Base-by-base conservation (phyloP, 495 filamentous ascomycete genomes). In the Entonaema liquescens region DNA sequence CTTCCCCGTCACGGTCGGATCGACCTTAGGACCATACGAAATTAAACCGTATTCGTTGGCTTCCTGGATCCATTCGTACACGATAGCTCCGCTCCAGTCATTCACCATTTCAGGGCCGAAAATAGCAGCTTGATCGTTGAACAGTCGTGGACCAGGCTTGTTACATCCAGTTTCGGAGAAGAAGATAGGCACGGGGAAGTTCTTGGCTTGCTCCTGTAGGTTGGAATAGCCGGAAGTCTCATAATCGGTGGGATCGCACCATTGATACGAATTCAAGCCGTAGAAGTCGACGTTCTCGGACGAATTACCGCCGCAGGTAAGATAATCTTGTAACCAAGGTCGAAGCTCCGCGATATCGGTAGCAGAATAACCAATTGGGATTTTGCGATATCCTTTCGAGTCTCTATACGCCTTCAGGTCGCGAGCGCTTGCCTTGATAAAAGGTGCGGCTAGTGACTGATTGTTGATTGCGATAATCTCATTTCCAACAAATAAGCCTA, bases 31-130 rank as follows among this genome's bases (percentile, higher is more conserved):
- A 9, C 91, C 93, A 76, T 97, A 97, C 44, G 85, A 90, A 76
- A 97, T 88, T 36, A 97, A 82, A 59, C 93, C 93, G 76, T 96
- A 97, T 73, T 93, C 79, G 77, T 96, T 97, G 50, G 86, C 82
- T 78, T 96, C 93, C 75, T 94, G 79, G 62, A 97, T 91, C 93
- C 93, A 97, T 78, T 97, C 93, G 79, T 97, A 97, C 68, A 95
- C 83, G 62, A 96, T 93, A 33, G 91, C 82, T 61, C 93, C 93
- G 28, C 90, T 93, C 92, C 93, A 97, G 60, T 89, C 86, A 59
- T 81, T 77, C 6, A 80, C 78, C 93, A 97, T 96, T 2, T 91
- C 76, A 1, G 77, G 57, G 52, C 91, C 91, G 70, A 96, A 89
- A 65, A 97, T 93, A 52, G 91, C 87, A 6, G 80, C 78, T 74